These are phyloP conservation scores for Dryas drummondii DNA, from an alignment of 306 rosid genomes.

Conservation along the genomic window DNA sequence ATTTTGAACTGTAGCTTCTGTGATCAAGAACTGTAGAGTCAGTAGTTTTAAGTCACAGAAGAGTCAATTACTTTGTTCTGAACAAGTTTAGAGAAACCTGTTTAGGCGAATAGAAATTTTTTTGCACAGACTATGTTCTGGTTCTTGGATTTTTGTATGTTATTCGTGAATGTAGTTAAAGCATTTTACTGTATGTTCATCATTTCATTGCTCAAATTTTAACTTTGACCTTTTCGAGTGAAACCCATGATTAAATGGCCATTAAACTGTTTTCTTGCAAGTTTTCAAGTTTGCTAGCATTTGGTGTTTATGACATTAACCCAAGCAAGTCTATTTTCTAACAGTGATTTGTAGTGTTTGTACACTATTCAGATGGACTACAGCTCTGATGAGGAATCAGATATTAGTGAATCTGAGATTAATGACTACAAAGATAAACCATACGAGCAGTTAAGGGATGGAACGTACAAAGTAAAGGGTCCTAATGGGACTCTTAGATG, in stretches of 20 bases:
- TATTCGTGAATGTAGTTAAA: not conserved
- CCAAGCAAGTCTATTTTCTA: not conserved
- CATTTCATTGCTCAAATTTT: not conserved
- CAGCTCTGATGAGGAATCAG: conserved; percentile 88
- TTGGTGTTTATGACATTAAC: not conserved
- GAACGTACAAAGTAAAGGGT: conserved; percentile 60
- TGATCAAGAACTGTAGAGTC: not conserved
- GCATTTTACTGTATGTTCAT: not conserved
- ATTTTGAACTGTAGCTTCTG: not conserved
- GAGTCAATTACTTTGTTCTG: not conserved
- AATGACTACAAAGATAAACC: conserved; percentile 74
- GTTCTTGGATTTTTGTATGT: not conserved
- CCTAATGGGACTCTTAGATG: conserved; percentile 78
- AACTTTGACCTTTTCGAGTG: not conserved
- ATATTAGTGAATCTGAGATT: conserved; percentile 90
- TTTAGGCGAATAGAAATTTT: too few relatives aligned
- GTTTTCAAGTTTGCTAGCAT: not conserved
- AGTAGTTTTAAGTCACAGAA: not conserved
- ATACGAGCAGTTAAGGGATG: conserved; percentile 54
- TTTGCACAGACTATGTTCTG: not conserved
- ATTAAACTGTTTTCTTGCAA: not conserved
- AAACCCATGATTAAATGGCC: not conserved
- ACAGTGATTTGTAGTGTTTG: not conserved
- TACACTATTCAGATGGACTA: conserved; percentile 38
- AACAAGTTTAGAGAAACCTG: not conserved